Base-by-base conservation (phyloP, 352 stramenopile genomes). In the Phytophthora fragariaefolia region DNA sequence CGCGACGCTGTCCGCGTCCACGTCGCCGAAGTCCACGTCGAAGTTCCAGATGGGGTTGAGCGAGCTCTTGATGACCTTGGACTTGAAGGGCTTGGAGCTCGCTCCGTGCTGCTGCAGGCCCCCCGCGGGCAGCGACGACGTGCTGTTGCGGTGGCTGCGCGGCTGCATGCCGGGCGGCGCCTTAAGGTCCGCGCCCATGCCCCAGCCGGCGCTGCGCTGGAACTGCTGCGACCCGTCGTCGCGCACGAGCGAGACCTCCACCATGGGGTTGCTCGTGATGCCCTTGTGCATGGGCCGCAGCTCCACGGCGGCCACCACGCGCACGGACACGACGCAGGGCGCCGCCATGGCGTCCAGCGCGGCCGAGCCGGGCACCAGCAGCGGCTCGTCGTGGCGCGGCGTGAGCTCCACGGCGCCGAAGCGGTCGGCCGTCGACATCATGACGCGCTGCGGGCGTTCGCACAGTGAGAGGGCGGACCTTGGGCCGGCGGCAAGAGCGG, bases 11-110 rank as follows among this genome's bases (percentile, higher is more conserved):
- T 91, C 81, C 6, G 72, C 82, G 62, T 91, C 82, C 18, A 91
- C 80, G 60, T 91, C 82, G 23, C 85, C 85, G 71, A 93, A 93
- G 66, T 93, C 85, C 43, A 91, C 81, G 59, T 91, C 81, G 45
- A 93, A 83, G 65, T 91, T 89, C 85, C 85, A 93, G 51, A 91
- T 89, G 32, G 85, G 85, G 63, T 93, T 91, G 20, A 93, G 74
- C 38, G 85, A 88, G 50, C 76, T 90, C 74, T 86, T 87, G 51
- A 91, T 74, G 38, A 91, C 61, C 32, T 71, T 79, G 22, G 79
- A 85, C 50, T 76, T 77, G 56, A 91, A 83, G 8, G 74, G 71
- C 42, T 89, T 89, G 26, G 75, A 76, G 27, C 50, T 15, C 32
- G 79, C 28, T 40, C 59, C 69, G 40, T 81, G 59, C 10, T 66